A percentile compares a stretch with the other conserved stretches of the same genome.
Evolutionary conservation across 371 early-diverging fungal genomes (phyloP).

Genomic region (Apophysomyces sp.): DNA sequence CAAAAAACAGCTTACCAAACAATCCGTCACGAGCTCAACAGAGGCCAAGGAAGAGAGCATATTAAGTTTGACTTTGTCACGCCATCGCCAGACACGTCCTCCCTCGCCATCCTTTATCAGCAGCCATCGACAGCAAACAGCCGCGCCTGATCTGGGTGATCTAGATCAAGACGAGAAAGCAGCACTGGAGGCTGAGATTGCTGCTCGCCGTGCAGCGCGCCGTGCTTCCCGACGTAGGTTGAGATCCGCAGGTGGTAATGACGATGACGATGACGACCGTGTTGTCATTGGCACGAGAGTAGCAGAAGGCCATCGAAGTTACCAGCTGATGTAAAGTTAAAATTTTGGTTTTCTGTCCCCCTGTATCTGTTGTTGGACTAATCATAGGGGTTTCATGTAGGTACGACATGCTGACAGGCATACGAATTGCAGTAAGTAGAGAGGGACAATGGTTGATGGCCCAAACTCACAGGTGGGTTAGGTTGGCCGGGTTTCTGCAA

Average conservation of each 20-base stretch:
- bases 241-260: conserved; percentile 18
- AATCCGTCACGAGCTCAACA: neutral
- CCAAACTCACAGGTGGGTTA: neutral
- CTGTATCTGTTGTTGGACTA: neutral
- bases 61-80: neutral
- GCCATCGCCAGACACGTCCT: neutral
- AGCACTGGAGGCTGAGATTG: conserved; percentile 36
- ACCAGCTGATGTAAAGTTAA: conserved; percentile 80
- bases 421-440: conserved; percentile 69
- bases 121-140: neutral
- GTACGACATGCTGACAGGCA: conserved; percentile 98
- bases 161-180: conserved; percentile 38
- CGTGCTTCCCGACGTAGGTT: conserved; percentile 32
- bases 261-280: conserved; percentile 56
- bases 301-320: conserved; percentile 68
- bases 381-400: conserved; percentile 36
- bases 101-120: neutral
- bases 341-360: too few species aligned
- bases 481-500: conserved; percentile 77
- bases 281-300: conserved; percentile 65
- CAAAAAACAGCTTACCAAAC: neutral
- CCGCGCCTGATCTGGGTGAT: conserved; percentile 24
- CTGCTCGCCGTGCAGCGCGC: conserved; percentile 38
- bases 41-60: neutral
- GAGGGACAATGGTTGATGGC: too few species aligned